A percentile compares a stretch with the other conserved stretches of the same genome.
phyloP scores from a whole-genome alignment of 2,329 filamentous ascomycete species.

The Trichoderma hamatum region DNA sequence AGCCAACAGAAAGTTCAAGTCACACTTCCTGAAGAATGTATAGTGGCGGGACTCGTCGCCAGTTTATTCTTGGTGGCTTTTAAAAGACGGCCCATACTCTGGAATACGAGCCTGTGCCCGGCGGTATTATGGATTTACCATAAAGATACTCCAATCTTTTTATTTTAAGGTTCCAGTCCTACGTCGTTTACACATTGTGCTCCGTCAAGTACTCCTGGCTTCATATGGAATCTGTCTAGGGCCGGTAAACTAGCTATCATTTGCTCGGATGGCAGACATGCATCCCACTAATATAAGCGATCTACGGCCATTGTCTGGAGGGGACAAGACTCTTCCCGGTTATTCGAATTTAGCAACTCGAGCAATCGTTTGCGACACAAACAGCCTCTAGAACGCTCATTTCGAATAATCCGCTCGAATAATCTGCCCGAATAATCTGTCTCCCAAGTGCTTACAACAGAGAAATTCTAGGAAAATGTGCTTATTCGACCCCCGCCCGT shows the following conservation, averaged over 20 bases:
- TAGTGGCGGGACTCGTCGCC: slow-evolving; percentile 40
- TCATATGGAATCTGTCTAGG: background rate
- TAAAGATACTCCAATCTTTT: background rate
- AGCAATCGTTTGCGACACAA: background rate
- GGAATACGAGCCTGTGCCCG: background rate
- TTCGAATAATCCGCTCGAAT: background rate
- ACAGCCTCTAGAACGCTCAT: background rate
- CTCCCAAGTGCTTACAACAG: background rate
- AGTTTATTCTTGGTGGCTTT: background rate
- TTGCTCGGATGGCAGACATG: background rate
- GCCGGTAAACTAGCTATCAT: background rate
- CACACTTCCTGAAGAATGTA: slow-evolving; percentile 74
- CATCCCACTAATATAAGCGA: background rate
- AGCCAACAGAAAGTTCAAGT: slow-evolving; percentile 89
- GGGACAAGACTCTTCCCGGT: background rate
- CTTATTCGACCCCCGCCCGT: background rate
- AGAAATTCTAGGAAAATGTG: background rate
- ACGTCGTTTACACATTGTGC: background rate
- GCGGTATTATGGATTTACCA: background rate
- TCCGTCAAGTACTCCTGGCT: background rate
- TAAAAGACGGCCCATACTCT: background rate
- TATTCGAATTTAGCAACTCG: background rate
- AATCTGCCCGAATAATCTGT: background rate
- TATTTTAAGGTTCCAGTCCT: background rate
- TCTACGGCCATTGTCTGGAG: background rate